These are phyloP conservation scores for Capsicum chinense DNA, from an alignment of 257 asterid genomes.

Conservation along the genomic window DNA sequence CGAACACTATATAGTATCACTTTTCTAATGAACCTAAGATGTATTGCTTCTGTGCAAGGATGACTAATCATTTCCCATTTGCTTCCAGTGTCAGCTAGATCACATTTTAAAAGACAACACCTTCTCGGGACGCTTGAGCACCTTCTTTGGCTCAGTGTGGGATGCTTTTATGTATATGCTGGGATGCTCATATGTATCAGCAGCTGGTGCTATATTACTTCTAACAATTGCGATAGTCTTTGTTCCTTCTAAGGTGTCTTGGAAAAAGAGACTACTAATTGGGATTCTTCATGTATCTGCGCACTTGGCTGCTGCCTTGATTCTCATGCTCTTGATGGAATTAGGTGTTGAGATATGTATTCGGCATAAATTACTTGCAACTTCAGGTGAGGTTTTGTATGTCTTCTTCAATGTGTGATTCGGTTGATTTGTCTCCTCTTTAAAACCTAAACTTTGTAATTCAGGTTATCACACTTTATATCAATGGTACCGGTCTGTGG, in stretches of 20 bases:
- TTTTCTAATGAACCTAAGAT: constrained; percentile 16
- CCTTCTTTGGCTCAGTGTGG: constrained; percentile 89
- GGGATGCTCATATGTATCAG: constrained; percentile 78
- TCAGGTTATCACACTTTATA: constrained; percentile 93
- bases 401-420: constrained; percentile 16
- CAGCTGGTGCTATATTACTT: constrained; percentile 72
- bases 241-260: constrained; percentile 87
- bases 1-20: neutral
- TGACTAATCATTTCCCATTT: constrained; percentile 39
- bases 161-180: constrained; percentile 75
- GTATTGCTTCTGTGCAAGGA: constrained; percentile 7
- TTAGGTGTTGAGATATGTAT: constrained; percentile 92
- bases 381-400: constrained; percentile 60
- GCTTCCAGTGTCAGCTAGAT: constrained; percentile 85
- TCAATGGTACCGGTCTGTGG: constrained; percentile 88
- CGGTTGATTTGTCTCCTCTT: neutral
- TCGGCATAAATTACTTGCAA: constrained; percentile 81
- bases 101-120: constrained; percentile 86
- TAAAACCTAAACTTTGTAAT: constrained; percentile 22
- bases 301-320: constrained; percentile 89
- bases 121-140: constrained; percentile 78
- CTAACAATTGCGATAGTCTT: constrained; percentile 69
- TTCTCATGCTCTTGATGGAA: constrained; percentile 90
- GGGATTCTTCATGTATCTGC: constrained; percentile 93
- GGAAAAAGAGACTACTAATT: constrained; percentile 66